Conservation (phyloP, 1,284 basidiomycete species). For the Salmacisia buchloeana region DNA sequence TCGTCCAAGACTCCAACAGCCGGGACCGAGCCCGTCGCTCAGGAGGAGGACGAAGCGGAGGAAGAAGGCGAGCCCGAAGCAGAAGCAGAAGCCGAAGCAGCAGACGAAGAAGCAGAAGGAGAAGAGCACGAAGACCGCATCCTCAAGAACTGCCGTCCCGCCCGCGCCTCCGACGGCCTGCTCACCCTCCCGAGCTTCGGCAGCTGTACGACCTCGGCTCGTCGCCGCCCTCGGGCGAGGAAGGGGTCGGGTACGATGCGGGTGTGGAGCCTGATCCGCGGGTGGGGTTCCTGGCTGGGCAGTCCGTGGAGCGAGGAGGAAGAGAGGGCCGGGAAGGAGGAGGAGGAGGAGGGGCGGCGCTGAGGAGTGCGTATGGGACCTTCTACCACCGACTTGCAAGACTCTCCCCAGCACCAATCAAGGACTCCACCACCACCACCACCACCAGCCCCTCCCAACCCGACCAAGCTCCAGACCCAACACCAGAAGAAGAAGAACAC, state of each 20-base stretch:
- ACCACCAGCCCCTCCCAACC: too few relatives aligned
- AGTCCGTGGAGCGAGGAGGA: background rate
- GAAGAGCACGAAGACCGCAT: slow-evolving; percentile 56
- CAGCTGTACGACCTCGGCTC: slow-evolving; percentile 55
- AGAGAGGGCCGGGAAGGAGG: background rate
- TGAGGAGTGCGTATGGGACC: slow-evolving; percentile 51
- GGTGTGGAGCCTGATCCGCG: background rate
- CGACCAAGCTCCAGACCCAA: slow-evolving; percentile 7
- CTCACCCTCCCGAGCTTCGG: slow-evolving; percentile 62
- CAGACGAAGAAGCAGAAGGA: slow-evolving; percentile 9
- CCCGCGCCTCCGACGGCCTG: slow-evolving; percentile 65
- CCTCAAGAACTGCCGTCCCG: slow-evolving; percentile 70
- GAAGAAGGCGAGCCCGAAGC: slow-evolving; percentile 55
- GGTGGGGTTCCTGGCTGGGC: background rate
- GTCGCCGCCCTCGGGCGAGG: slow-evolving; percentile 11
- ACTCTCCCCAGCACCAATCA: too few relatives aligned
- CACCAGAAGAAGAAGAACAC: background rate
- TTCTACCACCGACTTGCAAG: slow-evolving; percentile 52
- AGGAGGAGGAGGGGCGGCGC: slow-evolving; percentile 12
- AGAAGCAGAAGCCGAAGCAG: slow-evolving; percentile 13
- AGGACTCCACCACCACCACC: too few relatives aligned
- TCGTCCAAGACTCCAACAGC: background rate
- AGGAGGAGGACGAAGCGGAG: slow-evolving; percentile 12
- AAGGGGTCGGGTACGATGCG: background rate
- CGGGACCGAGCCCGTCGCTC: background rate